These are phyloP conservation scores for Cryptosporidium viatorum DNA, from an alignment of 169 alveolate species.

Conservation along the genomic window DNA sequence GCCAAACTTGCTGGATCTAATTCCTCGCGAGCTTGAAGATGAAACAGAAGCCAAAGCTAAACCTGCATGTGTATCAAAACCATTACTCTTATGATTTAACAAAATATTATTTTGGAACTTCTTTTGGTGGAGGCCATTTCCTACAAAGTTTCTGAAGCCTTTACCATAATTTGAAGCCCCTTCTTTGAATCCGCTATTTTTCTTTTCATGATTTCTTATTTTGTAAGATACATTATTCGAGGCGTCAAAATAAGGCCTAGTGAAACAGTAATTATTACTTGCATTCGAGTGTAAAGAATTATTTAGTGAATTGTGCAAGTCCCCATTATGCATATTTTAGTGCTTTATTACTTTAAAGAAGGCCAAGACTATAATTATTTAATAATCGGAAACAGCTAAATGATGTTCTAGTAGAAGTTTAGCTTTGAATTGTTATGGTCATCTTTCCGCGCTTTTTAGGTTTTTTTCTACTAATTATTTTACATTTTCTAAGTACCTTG, in stretches of 20 bases:
- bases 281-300: constrained; percentile 1
- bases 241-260: constrained; percentile 4
- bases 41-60: constrained; percentile 26
- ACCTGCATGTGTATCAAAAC: not conserved
- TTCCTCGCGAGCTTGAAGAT: constrained; percentile 27
- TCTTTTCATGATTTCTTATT: not conserved
- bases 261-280: not conserved
- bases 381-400: constrained; percentile 9
- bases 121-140: constrained; percentile 9
- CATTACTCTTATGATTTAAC: not conserved
- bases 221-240: constrained; percentile 10
- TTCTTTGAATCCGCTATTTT: constrained; percentile 9
- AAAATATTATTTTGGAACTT: constrained; percentile 12
- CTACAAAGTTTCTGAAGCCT: not conserved
- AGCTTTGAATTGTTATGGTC: not conserved
- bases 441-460: not conserved
- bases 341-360: not conserved
- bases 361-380: not conserved
- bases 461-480: not conserved
- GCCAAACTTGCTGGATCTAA: constrained; percentile 81
- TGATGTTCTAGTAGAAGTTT: not conserved
- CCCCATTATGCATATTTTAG: constrained; percentile 42
- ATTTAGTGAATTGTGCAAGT: constrained; percentile 19
- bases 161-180: constrained; percentile 10
- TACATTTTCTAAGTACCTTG: not conserved